Evolutionary conservation across 768 basidiomycete species (phyloP), one percentile per base, ranked within the genome.

Genomic region (Pisolithus orientalis): DNA sequence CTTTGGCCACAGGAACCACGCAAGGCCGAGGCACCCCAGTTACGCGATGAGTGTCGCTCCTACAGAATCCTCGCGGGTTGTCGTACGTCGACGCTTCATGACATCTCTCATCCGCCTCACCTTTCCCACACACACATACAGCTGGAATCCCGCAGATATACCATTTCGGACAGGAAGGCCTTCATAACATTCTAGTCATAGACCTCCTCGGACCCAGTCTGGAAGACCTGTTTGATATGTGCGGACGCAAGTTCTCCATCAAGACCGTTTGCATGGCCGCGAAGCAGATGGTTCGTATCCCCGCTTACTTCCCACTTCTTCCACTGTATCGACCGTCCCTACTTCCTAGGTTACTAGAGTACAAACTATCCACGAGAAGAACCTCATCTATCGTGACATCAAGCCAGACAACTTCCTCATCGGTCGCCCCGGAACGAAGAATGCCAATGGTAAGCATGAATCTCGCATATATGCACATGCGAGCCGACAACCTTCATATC

Each of bases 231-330:
- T 99, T 99, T 67, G 96, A 99, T 72, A 94, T 98, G 90, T 99
- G 96, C 64, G 91, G 92, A 4, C 84, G 96, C 60, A 97, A 96
- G 71, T 98, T 99, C 72, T 86, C 86, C 55, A 86, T 90, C 72
- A 98, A 99, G 81, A 98, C 96, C 28, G 94, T 96, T 37, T 96
- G 93, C 72, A 95, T 98, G 94, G 91, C 93, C 37, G 96, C 96
- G 53, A 87, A 91, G 64, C 96, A 98, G 72, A 98, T 93, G 90
- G 90, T 90, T 54, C 54, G 80, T 63, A 32, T 13, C 17, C n/a
- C 34, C 21, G 2, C 1, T 32, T 28, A 11, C 28, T 46, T 32
- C 28, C 47, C 32, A 52, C 50, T 43, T 28, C 52, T 11, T 32
- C 51, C 29, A 51, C 43, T 54, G 34, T 44, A 49, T 39, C 45